phyloP scores from a whole-genome alignment of 164 flowering plant species.

The Sextonia rubra region DNA sequence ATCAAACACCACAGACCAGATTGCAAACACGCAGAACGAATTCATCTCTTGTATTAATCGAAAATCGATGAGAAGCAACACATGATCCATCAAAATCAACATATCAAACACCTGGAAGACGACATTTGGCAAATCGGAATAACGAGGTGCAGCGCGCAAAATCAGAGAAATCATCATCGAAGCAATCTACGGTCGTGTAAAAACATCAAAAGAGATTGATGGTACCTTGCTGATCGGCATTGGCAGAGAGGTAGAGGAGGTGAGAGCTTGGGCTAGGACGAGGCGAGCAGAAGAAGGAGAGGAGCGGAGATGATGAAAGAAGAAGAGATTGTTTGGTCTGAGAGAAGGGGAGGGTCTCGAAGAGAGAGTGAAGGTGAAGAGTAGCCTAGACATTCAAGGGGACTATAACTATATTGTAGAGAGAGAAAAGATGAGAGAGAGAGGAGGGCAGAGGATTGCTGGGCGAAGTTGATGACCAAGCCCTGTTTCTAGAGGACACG shows the following conservation, averaged over 20 bases:
- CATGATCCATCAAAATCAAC: too few species aligned
- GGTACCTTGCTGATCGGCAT: slow-evolving; percentile 36
- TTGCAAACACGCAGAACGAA: too few species aligned
- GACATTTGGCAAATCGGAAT: background rate
- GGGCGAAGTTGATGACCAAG: background rate
- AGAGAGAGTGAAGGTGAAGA: slow-evolving; percentile 20
- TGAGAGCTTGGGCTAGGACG: slow-evolving; percentile 12
- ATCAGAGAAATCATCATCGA: background rate
- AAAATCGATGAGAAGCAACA: too few species aligned
- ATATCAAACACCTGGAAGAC: background rate
- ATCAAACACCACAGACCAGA: too few species aligned
- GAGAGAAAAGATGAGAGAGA: background rate
- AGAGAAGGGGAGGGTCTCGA: slow-evolving; percentile 10
- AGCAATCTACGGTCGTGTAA: background rate
- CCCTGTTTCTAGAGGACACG: background rate
- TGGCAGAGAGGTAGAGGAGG: slow-evolving; percentile 11
- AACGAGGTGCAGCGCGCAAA: too few species aligned
- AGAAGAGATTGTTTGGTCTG: slow-evolving; percentile 14
- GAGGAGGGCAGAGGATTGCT: background rate
- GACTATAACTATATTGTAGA: background rate
- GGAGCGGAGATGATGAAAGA: slow-evolving; percentile 5
- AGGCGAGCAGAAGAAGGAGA: slow-evolving; percentile 11
- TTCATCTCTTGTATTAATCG: too few species aligned
- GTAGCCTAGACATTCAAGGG: slow-evolving; percentile 38
- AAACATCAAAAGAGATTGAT: background rate